Conservation (phyloP, 2,329 filamentous ascomycete species). For the Corniculantispora saksenae region DNA sequence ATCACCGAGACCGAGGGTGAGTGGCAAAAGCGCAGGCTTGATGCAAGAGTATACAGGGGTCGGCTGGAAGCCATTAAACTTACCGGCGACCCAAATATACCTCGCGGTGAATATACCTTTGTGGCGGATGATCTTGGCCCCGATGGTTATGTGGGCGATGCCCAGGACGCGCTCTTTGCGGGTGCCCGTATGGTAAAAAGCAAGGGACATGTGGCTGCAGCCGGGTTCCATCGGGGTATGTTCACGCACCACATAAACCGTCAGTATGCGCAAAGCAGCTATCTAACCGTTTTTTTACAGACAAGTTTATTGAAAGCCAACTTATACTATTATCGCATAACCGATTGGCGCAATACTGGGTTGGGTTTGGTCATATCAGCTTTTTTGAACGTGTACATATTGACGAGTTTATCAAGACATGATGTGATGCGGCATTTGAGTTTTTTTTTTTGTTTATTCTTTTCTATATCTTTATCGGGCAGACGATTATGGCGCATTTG, state of each 20-base stretch:
- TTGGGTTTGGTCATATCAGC: slow-evolving; percentile 60
- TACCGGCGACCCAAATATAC: slow-evolving; percentile 88
- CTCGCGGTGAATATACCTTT: slow-evolving; percentile 82
- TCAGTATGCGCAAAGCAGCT: slow-evolving; percentile 7
- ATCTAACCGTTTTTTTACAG: slow-evolving; percentile 41
- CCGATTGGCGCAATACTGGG: slow-evolving; percentile 80
- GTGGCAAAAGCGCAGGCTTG: slow-evolving; percentile 47
- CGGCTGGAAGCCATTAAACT: slow-evolving; percentile 83
- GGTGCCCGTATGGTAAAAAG: slow-evolving; percentile 74
- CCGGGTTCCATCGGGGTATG: slow-evolving; percentile 72
- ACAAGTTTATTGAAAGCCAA: slow-evolving; percentile 72
- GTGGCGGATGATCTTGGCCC: slow-evolving; percentile 75
- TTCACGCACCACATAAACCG: neutral
- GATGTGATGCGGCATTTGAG: slow-evolving; percentile 8
- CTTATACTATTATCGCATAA: slow-evolving; percentile 79
- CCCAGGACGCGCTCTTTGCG: slow-evolving; percentile 68
- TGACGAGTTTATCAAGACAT: slow-evolving; percentile 46
- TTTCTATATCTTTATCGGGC: neutral
- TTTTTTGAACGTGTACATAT: slow-evolving; percentile 63
- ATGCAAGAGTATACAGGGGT: slow-evolving; percentile 60
- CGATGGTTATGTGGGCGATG: slow-evolving; percentile 62
- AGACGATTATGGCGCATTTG: neutral
- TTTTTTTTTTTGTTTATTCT: neutral
- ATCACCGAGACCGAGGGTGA: slow-evolving; percentile 46
- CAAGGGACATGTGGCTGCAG: slow-evolving; percentile 74